Percentiles rank a stretch among this genome's conserved stretches.
These are phyloP conservation scores for Mycoemilia scoparia DNA, from an alignment of 192 early-diverging fungal species.

Conservation along the genomic window DNA sequence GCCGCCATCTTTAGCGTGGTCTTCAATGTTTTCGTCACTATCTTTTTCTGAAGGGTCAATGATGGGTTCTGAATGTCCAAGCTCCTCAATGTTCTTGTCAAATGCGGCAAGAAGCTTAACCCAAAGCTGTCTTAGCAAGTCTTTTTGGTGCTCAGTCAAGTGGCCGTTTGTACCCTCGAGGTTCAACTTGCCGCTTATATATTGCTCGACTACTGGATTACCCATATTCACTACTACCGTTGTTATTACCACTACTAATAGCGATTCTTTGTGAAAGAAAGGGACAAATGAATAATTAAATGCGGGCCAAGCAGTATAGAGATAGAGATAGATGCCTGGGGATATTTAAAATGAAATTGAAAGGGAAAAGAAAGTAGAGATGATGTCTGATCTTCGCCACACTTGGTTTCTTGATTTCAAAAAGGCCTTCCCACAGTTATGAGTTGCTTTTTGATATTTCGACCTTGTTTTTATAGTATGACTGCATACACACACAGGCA, in stretches of 20 bases:
- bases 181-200: constrained; percentile 14
- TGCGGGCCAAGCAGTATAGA: not conserved
- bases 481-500: too few relatives aligned
- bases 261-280: too few relatives aligned
- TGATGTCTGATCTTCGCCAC: too few relatives aligned
- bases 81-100: constrained; percentile 4
- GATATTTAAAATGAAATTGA: not conserved
- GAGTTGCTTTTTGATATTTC: too few relatives aligned
- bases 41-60: not conserved
- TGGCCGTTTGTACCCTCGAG: constrained; percentile 27
- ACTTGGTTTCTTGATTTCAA: too few relatives aligned
- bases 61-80: constrained; percentile 4
- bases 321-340: too few relatives aligned
- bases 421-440: too few relatives aligned
- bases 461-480: too few relatives aligned
- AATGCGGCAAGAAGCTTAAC: constrained; percentile 21
- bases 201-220: constrained; percentile 22
- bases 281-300: too few relatives aligned
- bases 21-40: not conserved
- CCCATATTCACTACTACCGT: too few relatives aligned
- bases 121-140: constrained; percentile 32
- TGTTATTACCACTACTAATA: too few relatives aligned
- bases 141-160: constrained; percentile 24
- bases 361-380: not conserved
- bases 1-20: not conserved